Percentiles rank a stretch among this genome's conserved stretches.
These are phyloP conservation scores for Telfairia occidentalis DNA, from an alignment of 331 rosid genomes.

Conservation along the genomic window DNA sequence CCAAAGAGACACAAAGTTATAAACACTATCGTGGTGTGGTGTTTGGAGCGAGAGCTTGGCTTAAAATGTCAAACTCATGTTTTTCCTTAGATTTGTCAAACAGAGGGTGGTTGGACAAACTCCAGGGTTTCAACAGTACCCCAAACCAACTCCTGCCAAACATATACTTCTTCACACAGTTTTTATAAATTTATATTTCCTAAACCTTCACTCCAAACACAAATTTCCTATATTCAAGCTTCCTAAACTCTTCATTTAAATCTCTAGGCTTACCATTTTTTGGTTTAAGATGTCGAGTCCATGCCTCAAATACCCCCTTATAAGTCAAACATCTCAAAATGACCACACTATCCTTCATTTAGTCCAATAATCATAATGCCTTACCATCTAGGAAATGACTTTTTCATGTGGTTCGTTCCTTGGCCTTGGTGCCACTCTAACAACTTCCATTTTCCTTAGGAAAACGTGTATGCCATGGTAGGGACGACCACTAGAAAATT, in stretches of 20 bases:
- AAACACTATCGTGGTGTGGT: neutral
- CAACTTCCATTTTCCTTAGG: neutral
- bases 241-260: neutral
- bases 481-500: constrained; percentile 18
- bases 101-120: neutral
- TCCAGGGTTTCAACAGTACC: neutral
- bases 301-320: neutral
- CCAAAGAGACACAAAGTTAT: neutral
- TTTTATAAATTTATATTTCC: neutral
- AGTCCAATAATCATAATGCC: neutral
- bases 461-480: constrained; percentile 43
- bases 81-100: neutral
- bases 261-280: too few relatives aligned
- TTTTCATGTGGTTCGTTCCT: neutral
- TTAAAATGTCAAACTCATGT: neutral
- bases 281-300: too few relatives aligned
- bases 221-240: neutral
- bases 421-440: neutral
- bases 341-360: neutral
- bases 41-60: neutral
- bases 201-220: neutral
- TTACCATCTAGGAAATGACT: neutral
- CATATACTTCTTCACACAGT: neutral
- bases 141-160: neutral
- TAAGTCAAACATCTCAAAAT: neutral